These are phyloP conservation scores for Artemisia annua DNA, from an alignment of 129 eudicot species.

Conservation along the genomic window DNA sequence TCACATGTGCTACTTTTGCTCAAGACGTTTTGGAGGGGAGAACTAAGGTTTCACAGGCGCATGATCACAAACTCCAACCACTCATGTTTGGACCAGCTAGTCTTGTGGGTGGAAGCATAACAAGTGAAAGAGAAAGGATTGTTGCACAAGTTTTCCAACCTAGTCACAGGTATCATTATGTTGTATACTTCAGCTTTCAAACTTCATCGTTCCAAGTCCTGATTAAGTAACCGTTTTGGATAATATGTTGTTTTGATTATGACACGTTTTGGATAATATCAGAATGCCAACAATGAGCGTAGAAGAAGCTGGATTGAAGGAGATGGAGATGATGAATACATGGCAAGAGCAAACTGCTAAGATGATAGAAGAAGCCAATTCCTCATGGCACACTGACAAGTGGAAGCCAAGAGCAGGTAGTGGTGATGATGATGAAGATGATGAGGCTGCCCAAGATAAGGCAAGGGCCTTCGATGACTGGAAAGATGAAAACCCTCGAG, in stretches of 20 bases:
- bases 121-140: constrained; percentile 82
- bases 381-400: constrained; percentile 74
- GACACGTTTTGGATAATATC: neutral
- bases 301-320: constrained; percentile 91
- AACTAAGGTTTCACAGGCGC: constrained; percentile 68
- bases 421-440: constrained; percentile 65
- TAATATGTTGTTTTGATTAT: constrained; percentile 1
- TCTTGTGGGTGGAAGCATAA: constrained; percentile 64
- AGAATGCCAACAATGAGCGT: constrained; percentile 98
- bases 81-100: constrained; percentile 94
- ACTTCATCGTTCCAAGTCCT: neutral
- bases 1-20: constrained; percentile 96
- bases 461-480: constrained; percentile 95
- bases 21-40: constrained; percentile 98
- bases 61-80: constrained; percentile 92
- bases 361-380: constrained; percentile 82
- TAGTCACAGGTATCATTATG: constrained; percentile 64
- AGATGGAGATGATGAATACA: constrained; percentile 92
- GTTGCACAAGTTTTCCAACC: constrained; percentile 95
- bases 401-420: constrained; percentile 50
- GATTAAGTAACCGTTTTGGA: neutral
- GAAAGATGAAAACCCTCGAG: constrained; percentile 99
- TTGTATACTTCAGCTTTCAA: neutral
- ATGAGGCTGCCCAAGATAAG: constrained; percentile 77
- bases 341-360: constrained; percentile 77